Evolutionary conservation across 306 rosid genomes (phyloP), one percentile per base, ranked within the genome.

Genomic region (Citrullus colocynthis): DNA sequence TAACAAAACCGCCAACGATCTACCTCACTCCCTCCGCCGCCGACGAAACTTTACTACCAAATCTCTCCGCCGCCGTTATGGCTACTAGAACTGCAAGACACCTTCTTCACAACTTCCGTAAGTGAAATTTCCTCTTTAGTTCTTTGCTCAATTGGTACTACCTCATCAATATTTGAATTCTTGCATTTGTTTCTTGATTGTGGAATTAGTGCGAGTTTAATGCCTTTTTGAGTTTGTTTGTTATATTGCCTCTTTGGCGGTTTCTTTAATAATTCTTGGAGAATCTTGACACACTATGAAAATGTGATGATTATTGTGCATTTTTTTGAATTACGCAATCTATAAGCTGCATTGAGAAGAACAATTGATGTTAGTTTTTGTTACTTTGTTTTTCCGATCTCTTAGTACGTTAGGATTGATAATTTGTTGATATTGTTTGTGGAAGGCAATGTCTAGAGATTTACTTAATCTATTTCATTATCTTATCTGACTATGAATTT

Each of bases 71-170:
- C 20, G 41, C 67, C 17, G 76, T 65, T 55, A 81, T 83, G 77
- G 82, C 81, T 52, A 63, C n/a, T 48, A 55, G 56, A 56, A 54
- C 67, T 54, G 51, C 69, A 8, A 83, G 74, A 76, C 82, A 52
- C 18, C 72, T 86, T 48, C 51, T 86, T 48, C 55, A 18, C 67
- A 73, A 60, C 69, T 41, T 76, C 34, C 16, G 79, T 76, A 41
- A 57, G 42, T 39, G 6, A 20, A 55, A 56, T 55, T 36, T 56
- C 51, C 10, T 41, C 21, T 39, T 39, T 10, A 12, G 9, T 10
- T 51, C 61, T 72, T 21, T 72, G 21, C 49, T 48, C 11, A 30
- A 34, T 55, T 75, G 37, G 36, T 55, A 18, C 11, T 55, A 8
- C n/a, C 14, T 75, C 52, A 10, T 21, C 20, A 70, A 44, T 45